Conservation (phyloP, 805 yeast genomes). For the Zygosaccharomyces rouxii region DNA sequence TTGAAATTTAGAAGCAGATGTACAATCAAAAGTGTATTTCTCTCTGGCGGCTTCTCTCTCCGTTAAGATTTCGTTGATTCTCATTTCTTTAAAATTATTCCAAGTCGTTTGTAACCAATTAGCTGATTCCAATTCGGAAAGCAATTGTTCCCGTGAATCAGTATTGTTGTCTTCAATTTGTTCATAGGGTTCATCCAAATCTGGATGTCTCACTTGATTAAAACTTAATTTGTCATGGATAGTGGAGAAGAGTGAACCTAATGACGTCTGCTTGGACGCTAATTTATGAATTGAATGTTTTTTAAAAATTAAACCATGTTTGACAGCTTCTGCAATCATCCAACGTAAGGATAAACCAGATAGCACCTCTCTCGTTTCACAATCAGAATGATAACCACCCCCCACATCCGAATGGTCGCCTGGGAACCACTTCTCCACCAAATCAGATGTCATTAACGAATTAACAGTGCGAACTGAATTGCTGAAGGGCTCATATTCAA, state of each 20-base stretch:
- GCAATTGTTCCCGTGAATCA: not conserved
- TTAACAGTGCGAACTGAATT: slow-evolving; percentile 1
- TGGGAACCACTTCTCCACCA: slow-evolving; percentile 57
- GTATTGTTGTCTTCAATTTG: not conserved
- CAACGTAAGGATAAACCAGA: slow-evolving; percentile 55
- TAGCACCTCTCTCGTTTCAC: slow-evolving; percentile 36
- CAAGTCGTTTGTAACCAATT: not conserved
- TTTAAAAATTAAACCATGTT: slow-evolving; percentile 47
- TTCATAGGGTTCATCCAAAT: not conserved
- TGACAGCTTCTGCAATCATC: slow-evolving; percentile 53
- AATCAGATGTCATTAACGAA: slow-evolving; percentile 21
- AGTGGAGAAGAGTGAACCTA: slow-evolving; percentile 43
- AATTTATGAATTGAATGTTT: slow-evolving; percentile 40
- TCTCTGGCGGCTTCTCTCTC: slow-evolving; percentile 10
- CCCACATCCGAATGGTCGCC: slow-evolving; percentile 70
- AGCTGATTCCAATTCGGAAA: not conserved
- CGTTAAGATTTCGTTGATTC: not conserved
- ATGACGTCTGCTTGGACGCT: slow-evolving; percentile 37
- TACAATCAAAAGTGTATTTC: slow-evolving; percentile 7
- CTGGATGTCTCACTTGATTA: slow-evolving; percentile 5
- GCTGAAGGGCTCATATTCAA: slow-evolving; percentile 5
- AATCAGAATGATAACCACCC: slow-evolving; percentile 57
- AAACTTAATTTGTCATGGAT: slow-evolving; percentile 49
- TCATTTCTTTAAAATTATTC: slow-evolving; percentile 26
- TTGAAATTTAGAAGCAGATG: slow-evolving; percentile 6